Evolutionary conservation across 371 early-diverging fungal species (phyloP).

Genomic region (Syncephalastrum sp.): DNA sequence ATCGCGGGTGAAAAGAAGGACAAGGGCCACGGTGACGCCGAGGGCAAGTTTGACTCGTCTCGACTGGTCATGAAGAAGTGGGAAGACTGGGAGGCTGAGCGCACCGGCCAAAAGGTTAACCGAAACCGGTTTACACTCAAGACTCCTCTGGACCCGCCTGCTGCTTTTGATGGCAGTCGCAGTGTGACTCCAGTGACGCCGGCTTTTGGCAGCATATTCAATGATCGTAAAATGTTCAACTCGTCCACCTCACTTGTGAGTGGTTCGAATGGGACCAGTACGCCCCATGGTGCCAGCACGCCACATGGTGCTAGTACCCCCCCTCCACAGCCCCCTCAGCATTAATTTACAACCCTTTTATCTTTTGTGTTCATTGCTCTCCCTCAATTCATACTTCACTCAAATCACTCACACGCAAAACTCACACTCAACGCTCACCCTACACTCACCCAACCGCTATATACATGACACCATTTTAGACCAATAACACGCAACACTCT

Average conservation of each 20-base stretch:
- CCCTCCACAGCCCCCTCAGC: conserved; percentile 1
- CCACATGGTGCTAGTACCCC: conserved; percentile 9
- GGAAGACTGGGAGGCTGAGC: conserved; percentile 75
- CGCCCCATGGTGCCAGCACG: conserved; percentile 9
- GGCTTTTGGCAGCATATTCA: conserved; percentile 42
- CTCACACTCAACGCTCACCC: too few relatives aligned
- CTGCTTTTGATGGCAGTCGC: conserved; percentile 31
- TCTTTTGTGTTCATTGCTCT: too few relatives aligned
- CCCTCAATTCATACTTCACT: too few relatives aligned
- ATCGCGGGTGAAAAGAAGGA: conserved; percentile 70
- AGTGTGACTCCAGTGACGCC: conserved; percentile 21
- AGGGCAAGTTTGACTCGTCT: conserved; percentile 69
- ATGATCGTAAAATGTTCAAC: conserved; percentile 50
- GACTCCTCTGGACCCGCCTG: conserved; percentile 27
- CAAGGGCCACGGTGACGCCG: conserved; percentile 59
- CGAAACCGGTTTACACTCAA: conserved; percentile 33
- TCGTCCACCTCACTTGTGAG: conserved; percentile 24
- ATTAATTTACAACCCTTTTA: too few relatives aligned
- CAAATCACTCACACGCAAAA: too few relatives aligned
- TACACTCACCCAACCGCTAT: too few relatives aligned
- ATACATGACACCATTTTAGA: too few relatives aligned
- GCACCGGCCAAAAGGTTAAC: conserved; percentile 39
- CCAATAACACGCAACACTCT: too few relatives aligned
- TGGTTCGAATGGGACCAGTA: background rate
- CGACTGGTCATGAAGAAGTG: conserved; percentile 62